phyloP scores from a whole-genome alignment of 805 yeast genomes.

The Metschnikowia sp. region DNA sequence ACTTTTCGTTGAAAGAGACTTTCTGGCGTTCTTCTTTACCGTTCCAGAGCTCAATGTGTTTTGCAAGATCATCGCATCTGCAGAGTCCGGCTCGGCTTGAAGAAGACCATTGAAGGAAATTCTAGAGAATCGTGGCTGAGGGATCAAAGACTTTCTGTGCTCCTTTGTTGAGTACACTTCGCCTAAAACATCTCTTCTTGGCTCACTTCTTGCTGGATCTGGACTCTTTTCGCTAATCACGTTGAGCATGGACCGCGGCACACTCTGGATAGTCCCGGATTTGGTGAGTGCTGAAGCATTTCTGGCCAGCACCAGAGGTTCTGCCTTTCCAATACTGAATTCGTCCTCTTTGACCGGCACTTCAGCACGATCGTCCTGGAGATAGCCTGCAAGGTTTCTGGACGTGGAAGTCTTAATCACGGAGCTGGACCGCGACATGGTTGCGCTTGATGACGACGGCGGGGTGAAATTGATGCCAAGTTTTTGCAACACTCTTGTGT shows the following conservation, averaged over 20 bases:
- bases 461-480: constrained; percentile 33
- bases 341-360: background rate
- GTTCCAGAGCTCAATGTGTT: constrained; percentile 16
- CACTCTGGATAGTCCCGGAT: too few species aligned
- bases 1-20: constrained; percentile 9
- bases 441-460: constrained; percentile 11
- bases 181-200: too few species aligned
- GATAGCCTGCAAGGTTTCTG: constrained; percentile 23
- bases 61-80: constrained; percentile 8
- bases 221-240: constrained; percentile 18
- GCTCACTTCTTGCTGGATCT: too few species aligned
- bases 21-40: constrained; percentile 8
- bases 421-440: constrained; percentile 18
- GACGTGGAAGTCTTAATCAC: constrained; percentile 38
- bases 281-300: background rate
- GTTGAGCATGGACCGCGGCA: constrained; percentile 22
- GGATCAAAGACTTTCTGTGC: constrained; percentile 23
- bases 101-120: constrained; percentile 39
- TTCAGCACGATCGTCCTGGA: background rate
- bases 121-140: constrained; percentile 42
- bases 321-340: too few species aligned
- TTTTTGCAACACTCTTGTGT: constrained; percentile 33
- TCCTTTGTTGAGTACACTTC: background rate
- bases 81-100: constrained; percentile 6
- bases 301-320: background rate